A percentile compares a stretch with the other conserved stretches of the same genome.
phyloP scores from a whole-genome alignment of 306 rosid species.

The Citrullus mucosospermus region DNA sequence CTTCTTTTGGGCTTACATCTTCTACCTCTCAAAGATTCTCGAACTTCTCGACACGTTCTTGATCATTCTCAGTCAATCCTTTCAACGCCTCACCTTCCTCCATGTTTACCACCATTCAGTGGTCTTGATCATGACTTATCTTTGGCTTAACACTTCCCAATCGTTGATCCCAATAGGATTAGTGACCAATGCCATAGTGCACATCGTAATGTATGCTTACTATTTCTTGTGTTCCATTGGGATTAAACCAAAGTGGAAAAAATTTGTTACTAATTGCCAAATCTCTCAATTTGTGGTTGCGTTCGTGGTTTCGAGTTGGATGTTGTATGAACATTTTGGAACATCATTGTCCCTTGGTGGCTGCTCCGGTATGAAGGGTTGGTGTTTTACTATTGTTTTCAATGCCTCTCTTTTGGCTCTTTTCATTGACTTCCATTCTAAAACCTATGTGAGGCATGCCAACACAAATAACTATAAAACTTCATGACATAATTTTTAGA shows the following conservation, averaged over 20 bases:
- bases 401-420: conserved; percentile 62
- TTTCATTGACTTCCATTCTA: conserved; percentile 50
- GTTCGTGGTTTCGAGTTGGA: conserved; percentile 42
- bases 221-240: conserved; percentile 46
- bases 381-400: conserved; percentile 64
- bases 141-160: conserved; percentile 55
- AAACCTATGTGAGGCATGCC: conserved; percentile 13
- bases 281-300: conserved; percentile 61
- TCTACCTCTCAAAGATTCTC: conserved; percentile 71
- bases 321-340: conserved; percentile 42
- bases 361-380: conserved; percentile 55
- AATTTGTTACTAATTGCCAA: conserved; percentile 56
- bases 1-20: conserved; percentile 88
- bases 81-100: conserved; percentile 61
- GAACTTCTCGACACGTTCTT: conserved; percentile 63
- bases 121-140: conserved; percentile 53
- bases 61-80: conserved; percentile 42
- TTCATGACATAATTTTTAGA: no score
- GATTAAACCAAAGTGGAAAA: conserved; percentile 61
- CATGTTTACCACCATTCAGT: conserved; percentile 86
- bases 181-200: conserved; percentile 52
- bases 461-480: no score
- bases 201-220: conserved; percentile 69
- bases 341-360: conserved; percentile 23
- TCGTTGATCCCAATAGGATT: conserved; percentile 64